These are phyloP conservation scores for Verticillium longisporum DNA, from an alignment of 2,329 filamentous ascomycete genomes.

Conservation along the genomic window DNA sequence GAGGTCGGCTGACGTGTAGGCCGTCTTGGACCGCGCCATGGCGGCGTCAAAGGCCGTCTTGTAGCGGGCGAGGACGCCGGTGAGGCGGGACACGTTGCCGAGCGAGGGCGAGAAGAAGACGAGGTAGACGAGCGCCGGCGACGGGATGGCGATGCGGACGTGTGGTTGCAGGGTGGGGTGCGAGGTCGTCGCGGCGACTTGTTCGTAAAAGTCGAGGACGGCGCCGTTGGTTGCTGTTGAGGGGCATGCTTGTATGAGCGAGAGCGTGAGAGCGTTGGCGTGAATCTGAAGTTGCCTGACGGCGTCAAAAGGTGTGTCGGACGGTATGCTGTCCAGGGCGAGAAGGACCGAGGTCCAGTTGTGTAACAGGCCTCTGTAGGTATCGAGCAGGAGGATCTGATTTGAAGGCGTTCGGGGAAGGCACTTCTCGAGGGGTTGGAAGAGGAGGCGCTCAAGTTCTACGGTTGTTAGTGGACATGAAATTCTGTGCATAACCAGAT, in stretches of 20 bases:
- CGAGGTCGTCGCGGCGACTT: constrained; percentile 49
- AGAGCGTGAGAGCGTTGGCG: constrained; percentile 49
- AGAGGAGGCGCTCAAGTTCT: constrained; percentile 45
- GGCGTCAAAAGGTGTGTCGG: constrained; percentile 24
- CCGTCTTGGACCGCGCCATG: constrained; percentile 35
- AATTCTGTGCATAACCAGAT: constrained; percentile 3
- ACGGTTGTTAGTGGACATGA: constrained; percentile 14
- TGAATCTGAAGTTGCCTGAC: constrained; percentile 38
- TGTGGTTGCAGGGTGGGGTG: constrained; percentile 41
- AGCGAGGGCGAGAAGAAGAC: constrained; percentile 61
- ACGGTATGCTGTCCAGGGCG: constrained; percentile 26
- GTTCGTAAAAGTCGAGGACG: constrained; percentile 65
- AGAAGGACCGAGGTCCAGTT: constrained; percentile 47
- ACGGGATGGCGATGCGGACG: constrained; percentile 62
- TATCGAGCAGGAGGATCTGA: constrained; percentile 52
- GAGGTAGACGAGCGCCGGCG: constrained; percentile 61
- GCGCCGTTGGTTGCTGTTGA: constrained; percentile 39
- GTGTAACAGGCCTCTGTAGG: constrained; percentile 62
- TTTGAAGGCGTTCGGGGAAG: constrained; percentile 29
- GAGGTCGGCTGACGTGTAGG: constrained; percentile 54
- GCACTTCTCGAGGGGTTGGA: constrained; percentile 41
- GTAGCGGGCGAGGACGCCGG: constrained; percentile 62
- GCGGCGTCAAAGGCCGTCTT: constrained; percentile 67
- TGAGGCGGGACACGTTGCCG: constrained; percentile 60
- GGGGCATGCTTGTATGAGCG: constrained; percentile 48